These are phyloP conservation scores for Skeletonema menzelii DNA, from an alignment of 108 stramenopile genomes.

Conservation along the genomic window DNA sequence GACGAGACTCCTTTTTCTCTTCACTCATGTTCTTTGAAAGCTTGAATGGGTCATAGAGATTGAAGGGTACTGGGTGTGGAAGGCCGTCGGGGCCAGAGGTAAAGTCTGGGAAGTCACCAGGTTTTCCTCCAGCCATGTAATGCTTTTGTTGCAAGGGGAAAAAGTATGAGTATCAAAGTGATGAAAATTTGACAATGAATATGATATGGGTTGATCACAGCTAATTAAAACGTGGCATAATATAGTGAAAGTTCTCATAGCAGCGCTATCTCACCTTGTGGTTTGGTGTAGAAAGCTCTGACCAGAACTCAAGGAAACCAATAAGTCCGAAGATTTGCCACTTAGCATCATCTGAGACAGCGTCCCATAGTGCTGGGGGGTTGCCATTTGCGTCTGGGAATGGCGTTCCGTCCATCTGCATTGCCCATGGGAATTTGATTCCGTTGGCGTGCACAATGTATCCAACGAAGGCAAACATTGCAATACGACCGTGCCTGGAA, in stretches of 20 bases:
- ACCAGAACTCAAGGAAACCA: conserved; percentile 47
- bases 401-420: conserved; percentile 57
- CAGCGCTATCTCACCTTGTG: conserved; percentile 6
- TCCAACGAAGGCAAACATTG: conserved; percentile 69
- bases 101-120: conserved; percentile 60
- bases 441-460: conserved; percentile 62
- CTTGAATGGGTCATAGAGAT: conserved; percentile 76
- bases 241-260: too few relatives aligned
- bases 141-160: conserved; percentile 14
- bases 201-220: too few relatives aligned
- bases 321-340: conserved; percentile 66
- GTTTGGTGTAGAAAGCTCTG: conserved; percentile 40
- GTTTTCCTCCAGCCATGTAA: conserved; percentile 65
- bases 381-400: conserved; percentile 51
- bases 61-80: conserved; percentile 78
- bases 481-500: conserved; percentile 57
- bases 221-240: too few relatives aligned
- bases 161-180: neutral
- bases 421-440: conserved; percentile 70
- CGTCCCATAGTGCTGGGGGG: conserved; percentile 68
- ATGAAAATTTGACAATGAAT: neutral
- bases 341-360: conserved; percentile 59
- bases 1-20: conserved; percentile 60
- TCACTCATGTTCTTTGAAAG: conserved; percentile 63
- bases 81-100: conserved; percentile 36